Base-by-base conservation (phyloP, 2,329 filamentous ascomycete species). In the Fragosphaeria purpurea region DNA sequence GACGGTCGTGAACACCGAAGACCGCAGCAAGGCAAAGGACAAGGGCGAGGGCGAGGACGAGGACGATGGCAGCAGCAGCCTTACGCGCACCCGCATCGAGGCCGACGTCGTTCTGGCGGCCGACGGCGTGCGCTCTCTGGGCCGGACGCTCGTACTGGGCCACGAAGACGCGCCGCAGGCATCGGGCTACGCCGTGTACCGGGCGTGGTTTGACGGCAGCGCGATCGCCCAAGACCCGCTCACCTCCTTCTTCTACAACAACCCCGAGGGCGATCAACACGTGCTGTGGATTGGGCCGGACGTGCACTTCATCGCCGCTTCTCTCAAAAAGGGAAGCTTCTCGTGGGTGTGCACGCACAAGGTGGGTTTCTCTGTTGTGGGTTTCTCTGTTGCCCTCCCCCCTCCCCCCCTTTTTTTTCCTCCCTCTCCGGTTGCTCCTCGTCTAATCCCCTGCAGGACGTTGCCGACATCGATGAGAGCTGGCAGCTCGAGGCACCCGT, bases 321-420 rank as follows among this genome's bases (percentile, higher is more conserved):
- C 71, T 0, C 69, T 78, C 51, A 76, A 77, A 6, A 77, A 78
- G 59, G 66, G 68, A 38, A 74, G 77, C 53, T 72, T 78, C 55
- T 72, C 67, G 49, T 78, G 75, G 75, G 75, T 76, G 9, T 71
- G 73, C 54, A 77, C 75, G 41, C 72, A 74, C 56, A 70, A 67
- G 47, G 47, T 49, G 35, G 2, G 40, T 41, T 34, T 13, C 5
- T 32, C 38, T 22, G 8, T 12, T 34, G 22, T 49, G 35, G 2
- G 40, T 41, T 34, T 13, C 5, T 32, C 38, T 22, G 8, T 12
- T 34, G 22, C 22, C 45, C 10, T 30, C 12, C 22, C 33, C 51
- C 57, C 67, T 6, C 22, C 22, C 22, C n/a, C n/a, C n/a, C n/a
- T n/a, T n/a, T n/a, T n/a, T 22, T 22, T 22, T 22, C 22, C 22